Conservation (phyloP, 441 rosid genomes). For the Bruguiera hainesii region DNA sequence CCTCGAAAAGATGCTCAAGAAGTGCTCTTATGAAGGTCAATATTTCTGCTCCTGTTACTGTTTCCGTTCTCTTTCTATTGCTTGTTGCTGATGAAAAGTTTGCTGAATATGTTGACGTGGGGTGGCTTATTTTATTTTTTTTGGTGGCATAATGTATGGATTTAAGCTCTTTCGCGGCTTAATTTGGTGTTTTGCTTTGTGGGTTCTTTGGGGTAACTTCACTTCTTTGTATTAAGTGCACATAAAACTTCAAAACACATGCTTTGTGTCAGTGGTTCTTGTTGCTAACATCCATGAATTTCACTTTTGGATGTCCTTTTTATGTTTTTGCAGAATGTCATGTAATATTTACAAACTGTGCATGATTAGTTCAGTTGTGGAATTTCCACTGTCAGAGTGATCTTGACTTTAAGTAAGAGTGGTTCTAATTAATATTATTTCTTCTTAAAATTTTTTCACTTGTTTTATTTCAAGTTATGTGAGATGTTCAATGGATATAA, state of each 20-base stretch:
- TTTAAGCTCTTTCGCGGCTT: background rate
- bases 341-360: background rate
- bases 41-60: background rate
- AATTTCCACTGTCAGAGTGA: conserved; percentile 1
- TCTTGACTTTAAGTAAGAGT: background rate
- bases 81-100: background rate
- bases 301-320: background rate
- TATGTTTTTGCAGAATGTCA: background rate
- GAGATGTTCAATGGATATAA: no score
- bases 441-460: background rate
- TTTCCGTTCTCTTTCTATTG: conserved; percentile 3
- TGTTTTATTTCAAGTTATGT: background rate
- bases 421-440: background rate
- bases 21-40: conserved; percentile 86
- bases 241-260: background rate
- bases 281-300: background rate
- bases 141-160: background rate
- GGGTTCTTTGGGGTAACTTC: conserved; percentile 8
- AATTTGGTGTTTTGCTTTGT: conserved; percentile 3
- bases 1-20: conserved; percentile 95
- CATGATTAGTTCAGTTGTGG: background rate
- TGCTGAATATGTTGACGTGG: background rate
- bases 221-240: conserved; percentile 1
- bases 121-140: background rate
- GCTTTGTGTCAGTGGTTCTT: conserved; percentile 9